Evolutionary conservation across 306 rosid genomes (phyloP).

Genomic region (Dalbergia cochinchinensis): DNA sequence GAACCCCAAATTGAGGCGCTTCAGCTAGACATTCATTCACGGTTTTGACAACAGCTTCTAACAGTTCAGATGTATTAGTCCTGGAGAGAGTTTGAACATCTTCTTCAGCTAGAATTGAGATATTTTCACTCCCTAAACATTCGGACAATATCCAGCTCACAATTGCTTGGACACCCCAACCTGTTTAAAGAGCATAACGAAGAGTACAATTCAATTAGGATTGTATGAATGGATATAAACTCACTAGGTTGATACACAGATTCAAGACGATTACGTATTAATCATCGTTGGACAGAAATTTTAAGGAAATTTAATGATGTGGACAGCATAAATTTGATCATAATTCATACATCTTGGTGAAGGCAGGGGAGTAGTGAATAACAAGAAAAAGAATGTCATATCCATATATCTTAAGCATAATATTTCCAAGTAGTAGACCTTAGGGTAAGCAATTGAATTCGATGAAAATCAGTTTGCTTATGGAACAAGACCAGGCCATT

Average conservation of each 20-base stretch:
- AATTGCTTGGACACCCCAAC: constrained; percentile 94
- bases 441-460: background rate
- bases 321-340: background rate
- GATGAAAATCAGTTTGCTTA: too few species aligned
- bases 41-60: constrained; percentile 68
- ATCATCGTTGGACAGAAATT: constrained; percentile 5
- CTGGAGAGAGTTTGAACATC: constrained; percentile 72
- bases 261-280: background rate
- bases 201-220: constrained; percentile 38
- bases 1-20: constrained; percentile 75
- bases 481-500: too few species aligned
- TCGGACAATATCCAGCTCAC: constrained; percentile 77
- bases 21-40: constrained; percentile 81
- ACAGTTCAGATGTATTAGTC: constrained; percentile 59
- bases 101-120: constrained; percentile 81
- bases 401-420: background rate
- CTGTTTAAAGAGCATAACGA: constrained; percentile 51
- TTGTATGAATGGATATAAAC: constrained; percentile 16
- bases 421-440: background rate
- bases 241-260: background rate
- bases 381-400: background rate
- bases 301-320: background rate
- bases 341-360: background rate
- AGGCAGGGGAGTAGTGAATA: background rate
- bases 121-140: constrained; percentile 63